Evolutionary conservation across 1,284 basidiomycete genomes (phyloP).

Genomic region (Bondarzewia mesenterica): DNA sequence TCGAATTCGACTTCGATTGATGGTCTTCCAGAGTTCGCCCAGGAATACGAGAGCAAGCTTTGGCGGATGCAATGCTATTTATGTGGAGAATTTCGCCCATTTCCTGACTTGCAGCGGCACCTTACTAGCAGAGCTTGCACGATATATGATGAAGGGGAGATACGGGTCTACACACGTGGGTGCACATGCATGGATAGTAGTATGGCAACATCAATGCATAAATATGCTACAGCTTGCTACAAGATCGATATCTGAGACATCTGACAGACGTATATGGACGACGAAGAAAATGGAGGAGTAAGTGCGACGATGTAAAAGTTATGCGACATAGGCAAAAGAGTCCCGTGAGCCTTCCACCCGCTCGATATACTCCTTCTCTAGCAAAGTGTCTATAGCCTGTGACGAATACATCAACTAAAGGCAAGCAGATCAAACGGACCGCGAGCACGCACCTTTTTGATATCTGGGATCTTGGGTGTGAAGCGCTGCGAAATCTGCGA

Average conservation of each 20-base stretch:
- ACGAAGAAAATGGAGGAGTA: not conserved
- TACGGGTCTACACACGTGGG: slow-evolving; percentile 11
- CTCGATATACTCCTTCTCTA: slow-evolving; percentile 98
- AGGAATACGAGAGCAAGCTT: no score
- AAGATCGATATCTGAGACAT: not conserved
- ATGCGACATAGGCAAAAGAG: slow-evolving; percentile 73
- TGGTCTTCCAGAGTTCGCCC: no score
- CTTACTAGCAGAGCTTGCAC: no score
- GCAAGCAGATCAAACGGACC: not conserved
- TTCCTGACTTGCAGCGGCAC: no score
- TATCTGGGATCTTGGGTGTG: slow-evolving; percentile 85
- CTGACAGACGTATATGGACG: not conserved
- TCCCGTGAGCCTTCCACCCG: slow-evolving; percentile 79
- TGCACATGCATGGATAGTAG: slow-evolving; percentile 7
- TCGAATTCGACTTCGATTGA: not conserved
- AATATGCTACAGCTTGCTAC: slow-evolving; percentile 10
- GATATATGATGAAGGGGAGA: no score
- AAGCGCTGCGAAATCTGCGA: slow-evolving; percentile 86
- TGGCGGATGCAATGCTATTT: no score
- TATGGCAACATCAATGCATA: slow-evolving; percentile 2
- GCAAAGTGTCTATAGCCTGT: slow-evolving; percentile 91
- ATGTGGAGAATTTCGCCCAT: no score
- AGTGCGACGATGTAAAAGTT: slow-evolving; percentile 14
- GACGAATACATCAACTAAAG: slow-evolving; percentile 3
- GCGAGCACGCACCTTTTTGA: slow-evolving; percentile 63